These are phyloP conservation scores for Arabis hirsuta DNA, from an alignment of 345 rosid species.

Conservation along the genomic window DNA sequence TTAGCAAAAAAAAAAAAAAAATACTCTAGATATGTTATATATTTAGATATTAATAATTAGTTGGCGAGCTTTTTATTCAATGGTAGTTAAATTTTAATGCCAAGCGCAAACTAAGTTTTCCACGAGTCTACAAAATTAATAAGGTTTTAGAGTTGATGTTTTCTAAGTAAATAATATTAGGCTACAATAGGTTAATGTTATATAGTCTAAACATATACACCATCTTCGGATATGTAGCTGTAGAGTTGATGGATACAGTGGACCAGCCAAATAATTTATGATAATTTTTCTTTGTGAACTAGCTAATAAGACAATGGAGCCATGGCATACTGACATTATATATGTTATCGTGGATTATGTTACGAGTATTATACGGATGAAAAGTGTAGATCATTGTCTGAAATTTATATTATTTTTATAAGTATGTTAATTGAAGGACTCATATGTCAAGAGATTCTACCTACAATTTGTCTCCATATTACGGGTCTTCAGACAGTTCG, in stretches of 20 bases:
- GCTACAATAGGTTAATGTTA: background rate
- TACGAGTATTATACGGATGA: conserved; percentile 38
- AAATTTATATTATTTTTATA: conserved; percentile 22
- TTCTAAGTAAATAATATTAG: conserved; percentile 17
- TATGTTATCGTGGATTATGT: conserved; percentile 31
- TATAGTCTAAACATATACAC: conserved; percentile 19
- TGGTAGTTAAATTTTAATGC: conserved; percentile 35
- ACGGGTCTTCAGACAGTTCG: conserved; percentile 25
- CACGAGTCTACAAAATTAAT: conserved; percentile 42
- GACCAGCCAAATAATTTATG: conserved; percentile 26
- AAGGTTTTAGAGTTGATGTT: conserved; percentile 20
- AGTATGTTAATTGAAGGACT: conserved; percentile 17
- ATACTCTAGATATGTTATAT: conserved; percentile 1
- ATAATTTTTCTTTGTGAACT: background rate
- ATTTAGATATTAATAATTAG: conserved; percentile 24
- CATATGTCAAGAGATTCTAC: conserved; percentile 29
- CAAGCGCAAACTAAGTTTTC: conserved; percentile 32
- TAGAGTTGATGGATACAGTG: conserved; percentile 34
- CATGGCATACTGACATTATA: conserved; percentile 18
- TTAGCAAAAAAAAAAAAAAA: background rate
- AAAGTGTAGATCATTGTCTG: conserved; percentile 6
- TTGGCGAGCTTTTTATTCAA: conserved; percentile 39
- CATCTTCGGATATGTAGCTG: conserved; percentile 6
- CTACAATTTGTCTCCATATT: conserved; percentile 37
- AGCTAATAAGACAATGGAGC: conserved; percentile 27